phyloP scores from a whole-genome alignment of 2,329 filamentous ascomycete species.

The Diaporthe sp. region DNA sequence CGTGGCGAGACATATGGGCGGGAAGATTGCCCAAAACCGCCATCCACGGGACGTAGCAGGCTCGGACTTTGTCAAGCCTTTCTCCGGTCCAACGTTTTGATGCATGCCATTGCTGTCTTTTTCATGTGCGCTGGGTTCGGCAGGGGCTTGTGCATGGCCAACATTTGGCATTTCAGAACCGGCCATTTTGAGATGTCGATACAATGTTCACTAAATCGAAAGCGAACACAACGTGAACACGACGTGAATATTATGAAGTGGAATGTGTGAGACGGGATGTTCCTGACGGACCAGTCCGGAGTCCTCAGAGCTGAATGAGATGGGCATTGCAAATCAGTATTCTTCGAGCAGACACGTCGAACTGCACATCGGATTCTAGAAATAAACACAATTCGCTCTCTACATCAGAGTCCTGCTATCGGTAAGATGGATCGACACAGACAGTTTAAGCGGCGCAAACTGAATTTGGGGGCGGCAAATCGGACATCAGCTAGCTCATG shows the following conservation, averaged over 20 bases:
- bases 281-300: too few species aligned
- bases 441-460: neutral
- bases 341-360: neutral
- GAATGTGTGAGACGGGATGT: neutral
- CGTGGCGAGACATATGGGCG: constrained; percentile 41
- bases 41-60: neutral
- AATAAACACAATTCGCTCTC: neutral
- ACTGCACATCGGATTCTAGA: neutral
- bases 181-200: neutral
- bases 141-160: neutral
- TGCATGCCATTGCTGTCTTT: too few species aligned
- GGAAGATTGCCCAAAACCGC: neutral
- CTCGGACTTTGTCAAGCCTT: neutral
- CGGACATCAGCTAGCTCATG: neutral
- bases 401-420: neutral
- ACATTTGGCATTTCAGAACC: neutral
- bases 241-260: neutral
- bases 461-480: neutral
- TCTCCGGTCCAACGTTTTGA: neutral
- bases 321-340: neutral
- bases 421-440: neutral
- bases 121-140: neutral
- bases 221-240: neutral
- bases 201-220: neutral
- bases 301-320: neutral